Evolutionary conservation across 192 early-diverging fungal species (phyloP), one percentile per base, ranked within the genome.

Genomic region (Kappamyces sp.): DNA sequence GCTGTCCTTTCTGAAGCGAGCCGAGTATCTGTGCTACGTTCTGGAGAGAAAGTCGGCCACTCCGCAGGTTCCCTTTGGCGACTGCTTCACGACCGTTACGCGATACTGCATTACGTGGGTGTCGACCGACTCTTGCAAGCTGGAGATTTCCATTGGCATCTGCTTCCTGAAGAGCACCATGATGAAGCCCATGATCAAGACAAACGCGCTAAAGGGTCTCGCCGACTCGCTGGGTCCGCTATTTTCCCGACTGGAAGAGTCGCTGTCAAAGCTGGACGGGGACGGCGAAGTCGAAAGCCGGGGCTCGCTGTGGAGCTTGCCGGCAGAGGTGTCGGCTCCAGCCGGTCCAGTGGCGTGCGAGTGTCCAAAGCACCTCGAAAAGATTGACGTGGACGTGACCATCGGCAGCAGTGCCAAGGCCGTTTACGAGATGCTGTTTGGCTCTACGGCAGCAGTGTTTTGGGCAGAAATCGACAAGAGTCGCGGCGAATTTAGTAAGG

Each of bases 51-150:
- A 65, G 31, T 74, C 72, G 14, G 62, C 62, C 37, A 82, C 85
- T 12, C 76, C 83, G 2, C 66, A 74, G 12, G 49, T 88, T 49
- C 85, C 87, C 1, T 90, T 86, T 60, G 78, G 71, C 40, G 88
- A 90, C 65, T 71, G 75, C 5, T 90, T 90, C 64, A 66, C 76
- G 0, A 76, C 85, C 11, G 57, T 75, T 2, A 68, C 75, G 7
- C 72, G 79, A 33, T 86, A 74, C 57, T 90, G 88, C 54, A 86
- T 90, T 37, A 86, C 87, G 0, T 86, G 73, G 67, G 70, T 66
- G 2, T 59, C 64, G 1, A 70, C 70, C 35, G 71, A 49, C 11
- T 60, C 49, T 5, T 87, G 85, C 60, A 73, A 75, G 50, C 40
- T 89, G 15, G 37, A 60, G 0, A 78, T 76, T 46, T 68, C 70